Evolutionary conservation across 768 basidiomycete genomes (phyloP), one percentile per base, ranked within the genome.

Genomic region (Amanita thiersii): DNA sequence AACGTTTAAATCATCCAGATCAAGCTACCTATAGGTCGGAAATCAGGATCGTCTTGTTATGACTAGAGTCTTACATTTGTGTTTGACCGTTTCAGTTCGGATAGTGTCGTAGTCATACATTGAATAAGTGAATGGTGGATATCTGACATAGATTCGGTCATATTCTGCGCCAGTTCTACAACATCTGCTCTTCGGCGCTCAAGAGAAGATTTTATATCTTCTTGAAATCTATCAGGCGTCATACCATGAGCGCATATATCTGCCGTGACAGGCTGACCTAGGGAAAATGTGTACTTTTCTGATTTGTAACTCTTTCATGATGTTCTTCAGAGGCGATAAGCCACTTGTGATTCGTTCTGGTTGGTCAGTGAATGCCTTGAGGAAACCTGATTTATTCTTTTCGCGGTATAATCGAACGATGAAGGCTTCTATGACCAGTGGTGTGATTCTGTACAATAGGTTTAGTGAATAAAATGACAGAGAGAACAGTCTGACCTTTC

Each of bases 361-460:
- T 52, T 97, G 86, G 59, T 98, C 96, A 2, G 91, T 89, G 56
- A 99, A 96, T 0, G 91, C 96, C 60, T 99, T 98, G 49, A 97
- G 66, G 59, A 98, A 99, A 1, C 94, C 94, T 2, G 68, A 70
- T 56, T 73, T 77, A 64, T 97, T 99, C 64, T 83, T 79, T 60
- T 96, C 83, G 30, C 94, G 77, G 56, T 84, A 97, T 2, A 96
- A 65, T 2, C 93, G 79, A 37, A 92, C 83, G 26, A 97, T 88
- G 63, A 98, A 99, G 0, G 92, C 89, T 56, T 97, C 94, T 35
- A 83, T 66, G 18, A 81, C 86, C 1, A 90, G 71, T 2, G 87
- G 75, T 0, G 86, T 88, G 8, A 94, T 86, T 57, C 93, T 92
- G 52, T 3, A 19, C 19, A n/a, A 9, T 37, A 7, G 19, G 43